Base-by-base conservation (phyloP, 2,329 filamentous ascomycete species). In the Camillea tinctor region DNA sequence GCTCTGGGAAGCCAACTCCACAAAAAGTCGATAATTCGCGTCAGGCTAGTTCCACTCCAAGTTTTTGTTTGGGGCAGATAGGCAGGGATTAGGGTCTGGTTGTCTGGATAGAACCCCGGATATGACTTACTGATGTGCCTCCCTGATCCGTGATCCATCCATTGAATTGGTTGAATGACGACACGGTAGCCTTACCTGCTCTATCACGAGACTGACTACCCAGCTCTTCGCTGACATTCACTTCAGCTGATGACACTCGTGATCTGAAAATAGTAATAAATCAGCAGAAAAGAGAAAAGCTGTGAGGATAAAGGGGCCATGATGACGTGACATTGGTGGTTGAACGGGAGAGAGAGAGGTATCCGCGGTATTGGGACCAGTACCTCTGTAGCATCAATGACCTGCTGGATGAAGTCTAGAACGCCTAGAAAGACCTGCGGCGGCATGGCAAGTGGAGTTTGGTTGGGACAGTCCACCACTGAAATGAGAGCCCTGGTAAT, bases 361-460 rank as follows among this genome's bases (percentile, higher is more conserved):
- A 69, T 69, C 69, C 69, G 63, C 60, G 56, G 65, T 54, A 65
- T 65, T 67, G 69, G 69, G 68, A 69, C 69, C 64, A 52, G 60
- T 48, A 19, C 52, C 61, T 58, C 60, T 55, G 61, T 64, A 58
- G 54, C 50, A 58, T 62, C 13, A 7, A 24, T 52, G 60, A 65
- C 62, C 61, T 66, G 56, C 65, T 56, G n/a, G 22, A 64, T 63
- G 57, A 57, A 64, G 64, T 57, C 59, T 68, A 66, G 67, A 62
- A 60, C 58, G 56, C 48, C 21, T 59, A n/a, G 36, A 60, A 59
- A 23, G 60, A 60, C 64, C 57, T 53, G 52, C 58, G 53, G 48
- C 56, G 26, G 54, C 52, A 50, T 55, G 24, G 26, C 62, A 60
- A 63, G 60, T 59, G 58, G 36, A 52, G 54, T 50, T n/a, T 23